phyloP scores from a whole-genome alignment of 2,329 filamentous ascomycete species.

The Penicillium sp. region DNA sequence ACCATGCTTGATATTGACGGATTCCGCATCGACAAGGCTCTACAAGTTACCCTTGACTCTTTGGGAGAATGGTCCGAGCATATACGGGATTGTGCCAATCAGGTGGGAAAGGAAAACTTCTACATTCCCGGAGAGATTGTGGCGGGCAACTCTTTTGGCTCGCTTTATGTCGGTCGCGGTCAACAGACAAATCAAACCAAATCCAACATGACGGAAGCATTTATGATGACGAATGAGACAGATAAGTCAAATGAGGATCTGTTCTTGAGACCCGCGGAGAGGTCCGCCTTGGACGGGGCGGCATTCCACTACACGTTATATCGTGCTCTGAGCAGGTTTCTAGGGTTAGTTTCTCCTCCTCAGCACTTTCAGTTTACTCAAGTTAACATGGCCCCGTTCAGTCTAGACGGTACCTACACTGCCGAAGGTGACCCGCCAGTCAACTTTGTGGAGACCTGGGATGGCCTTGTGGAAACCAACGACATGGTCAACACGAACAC shows the following conservation, averaged over 20 bases:
- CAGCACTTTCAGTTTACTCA: neutral
- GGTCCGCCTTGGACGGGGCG: slow-evolving; percentile 56
- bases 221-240: slow-evolving; percentile 50
- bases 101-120: slow-evolving; percentile 62
- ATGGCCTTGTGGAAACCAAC: slow-evolving; percentile 57
- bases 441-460: slow-evolving; percentile 58
- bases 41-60: slow-evolving; percentile 63
- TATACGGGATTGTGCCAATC: slow-evolving; percentile 58
- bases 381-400: neutral
- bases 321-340: slow-evolving; percentile 59
- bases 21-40: slow-evolving; percentile 66
- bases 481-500: slow-evolving; percentile 62
- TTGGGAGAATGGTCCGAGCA: slow-evolving; percentile 59
- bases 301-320: slow-evolving; percentile 67
- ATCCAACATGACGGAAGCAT: slow-evolving; percentile 46
- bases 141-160: slow-evolving; percentile 60
- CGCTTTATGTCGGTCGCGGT: slow-evolving; percentile 62
- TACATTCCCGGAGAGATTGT: slow-evolving; percentile 65
- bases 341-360: slow-evolving; percentile 39
- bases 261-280: neutral
- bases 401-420: slow-evolving; percentile 55
- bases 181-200: slow-evolving; percentile 55
- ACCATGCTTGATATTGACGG: slow-evolving; percentile 63
- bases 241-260: neutral
- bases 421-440: slow-evolving; percentile 55